phyloP scores from a whole-genome alignment of 495 filamentous ascomycete species.

The Podospora australis region DNA sequence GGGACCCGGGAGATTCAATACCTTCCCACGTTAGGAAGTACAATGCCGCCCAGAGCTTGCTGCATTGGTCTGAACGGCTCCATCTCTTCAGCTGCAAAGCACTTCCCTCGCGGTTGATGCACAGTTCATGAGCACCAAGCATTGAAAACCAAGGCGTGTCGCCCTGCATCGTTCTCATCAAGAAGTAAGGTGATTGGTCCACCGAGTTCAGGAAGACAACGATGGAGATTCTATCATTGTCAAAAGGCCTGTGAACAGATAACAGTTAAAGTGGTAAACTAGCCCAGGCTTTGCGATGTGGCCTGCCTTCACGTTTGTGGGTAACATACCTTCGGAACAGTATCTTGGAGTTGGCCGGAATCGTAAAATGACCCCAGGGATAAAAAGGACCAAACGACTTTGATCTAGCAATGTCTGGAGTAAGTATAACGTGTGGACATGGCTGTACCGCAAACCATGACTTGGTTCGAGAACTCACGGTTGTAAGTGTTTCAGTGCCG shows the following conservation, averaged over 20 bases:
- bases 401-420: too few species aligned
- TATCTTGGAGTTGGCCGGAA: conserved; percentile 41
- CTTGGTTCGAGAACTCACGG: conserved; percentile 10
- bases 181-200: conserved; percentile 36
- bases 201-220: conserved; percentile 37
- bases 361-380: conserved; percentile 35
- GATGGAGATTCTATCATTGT: conserved; percentile 45
- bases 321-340: conserved; percentile 47
- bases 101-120: conserved; percentile 40
- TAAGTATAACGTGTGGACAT: too few species aligned
- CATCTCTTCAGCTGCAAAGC: conserved; percentile 44
- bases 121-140: conserved; percentile 44
- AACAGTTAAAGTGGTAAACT: neutral
- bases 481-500: conserved; percentile 38
- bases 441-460: neutral
- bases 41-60: conserved; percentile 45
- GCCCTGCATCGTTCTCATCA: conserved; percentile 33
- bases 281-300: neutral
- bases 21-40: conserved; percentile 54
- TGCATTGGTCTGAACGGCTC: conserved; percentile 35
- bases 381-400: conserved; percentile 32
- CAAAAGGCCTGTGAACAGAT: conserved; percentile 39
- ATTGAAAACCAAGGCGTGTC: conserved; percentile 40
- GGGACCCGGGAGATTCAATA: conserved; percentile 12
- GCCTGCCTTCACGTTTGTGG: too few species aligned